These are phyloP conservation scores for Rhodotorula sp. DNA, from an alignment of 1,284 basidiomycete species.

Conservation along the genomic window DNA sequence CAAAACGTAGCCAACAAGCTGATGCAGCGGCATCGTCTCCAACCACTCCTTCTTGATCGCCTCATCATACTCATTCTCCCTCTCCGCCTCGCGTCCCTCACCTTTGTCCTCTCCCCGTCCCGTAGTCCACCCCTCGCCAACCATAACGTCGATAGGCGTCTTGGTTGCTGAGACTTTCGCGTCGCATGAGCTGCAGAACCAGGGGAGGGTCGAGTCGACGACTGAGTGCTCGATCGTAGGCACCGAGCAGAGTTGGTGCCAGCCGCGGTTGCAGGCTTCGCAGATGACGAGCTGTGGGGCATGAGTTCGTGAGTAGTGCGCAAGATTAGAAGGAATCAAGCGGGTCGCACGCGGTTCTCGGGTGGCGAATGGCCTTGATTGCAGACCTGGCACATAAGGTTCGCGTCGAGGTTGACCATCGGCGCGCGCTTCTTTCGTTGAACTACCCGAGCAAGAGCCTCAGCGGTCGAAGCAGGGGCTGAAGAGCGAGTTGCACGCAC, in stretches of 20 bases:
- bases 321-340: background rate
- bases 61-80: slow-evolving; percentile 16
- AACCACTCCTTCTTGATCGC: slow-evolving; percentile 37
- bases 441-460: slow-evolving; percentile 5
- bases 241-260: slow-evolving; percentile 31
- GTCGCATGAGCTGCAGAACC: slow-evolving; percentile 36
- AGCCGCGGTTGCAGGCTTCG: slow-evolving; percentile 33
- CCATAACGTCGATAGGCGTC: slow-evolving; percentile 12
- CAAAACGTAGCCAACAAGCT: slow-evolving; percentile 31
- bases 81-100: slow-evolving; percentile 6
- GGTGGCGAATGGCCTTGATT: slow-evolving; percentile 30
- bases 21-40: slow-evolving; percentile 25
- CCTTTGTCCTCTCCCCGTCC: slow-evolving; percentile 1
- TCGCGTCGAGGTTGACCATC: slow-evolving; percentile 17
- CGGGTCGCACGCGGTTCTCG: slow-evolving; percentile 21
- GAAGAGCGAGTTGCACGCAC: background rate
- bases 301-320: background rate
- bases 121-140: slow-evolving; percentile 1
- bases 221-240: slow-evolving; percentile 27
- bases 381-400: slow-evolving; percentile 36
- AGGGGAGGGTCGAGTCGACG: slow-evolving; percentile 30
- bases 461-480: background rate
- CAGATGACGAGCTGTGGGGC: slow-evolving; percentile 32
- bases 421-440: slow-evolving; percentile 33
- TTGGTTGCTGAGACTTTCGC: slow-evolving; percentile 12